Base-by-base conservation (phyloP, 164 flowering plant genomes). In the Liriodendron chinense region DNA sequence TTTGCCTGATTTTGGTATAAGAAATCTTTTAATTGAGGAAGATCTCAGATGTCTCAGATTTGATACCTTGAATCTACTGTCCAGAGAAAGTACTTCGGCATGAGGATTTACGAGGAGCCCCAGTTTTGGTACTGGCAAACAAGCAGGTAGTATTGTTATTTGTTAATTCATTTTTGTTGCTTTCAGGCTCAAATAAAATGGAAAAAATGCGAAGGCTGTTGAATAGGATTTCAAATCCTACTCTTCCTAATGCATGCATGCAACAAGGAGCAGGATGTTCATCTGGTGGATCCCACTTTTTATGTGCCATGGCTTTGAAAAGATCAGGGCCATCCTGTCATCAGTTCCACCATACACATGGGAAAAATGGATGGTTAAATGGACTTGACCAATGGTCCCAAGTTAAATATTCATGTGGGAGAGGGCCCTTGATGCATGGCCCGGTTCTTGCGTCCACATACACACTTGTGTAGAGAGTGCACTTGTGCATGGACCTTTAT, bases 41-140 rank as follows among this genome's bases (percentile, higher is more conserved):
- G n/a, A 18, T 28, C 12, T 72, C 20, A 9, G 73, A 7, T 57
- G 7, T 34, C 43, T 4, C 7, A 34, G 43, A 34, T 34, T 34
- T n/a, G 2, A 75, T 56, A 9, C 26, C n/a, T 72, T 71, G 2
- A 47, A 9, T 74, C 47, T 76, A 22, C 65, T 71, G 56, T 5
- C 43, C 94, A 96, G 99, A 96, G 77, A 96, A 91, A 75, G 88
- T 89, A 79, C 94, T 96, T 67, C 86, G 95, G 77, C 94, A 96
- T 73, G 91, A 88, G 74, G 99, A 96, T 86, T 79, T 94, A 86
- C 88, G 81, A 82, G 99, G 99, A 77, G 99, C 99, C 9, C 99
- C 99, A 49, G 87, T 96, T 80, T 82, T 96, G 80, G 85, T 96
- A 70, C 71, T 96, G 72, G 99, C 93, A 47, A 96, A 96, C 86